Evolutionary conservation across 192 early-diverging fungal species (phyloP).

Genomic region (Chytriomyces confervae): DNA sequence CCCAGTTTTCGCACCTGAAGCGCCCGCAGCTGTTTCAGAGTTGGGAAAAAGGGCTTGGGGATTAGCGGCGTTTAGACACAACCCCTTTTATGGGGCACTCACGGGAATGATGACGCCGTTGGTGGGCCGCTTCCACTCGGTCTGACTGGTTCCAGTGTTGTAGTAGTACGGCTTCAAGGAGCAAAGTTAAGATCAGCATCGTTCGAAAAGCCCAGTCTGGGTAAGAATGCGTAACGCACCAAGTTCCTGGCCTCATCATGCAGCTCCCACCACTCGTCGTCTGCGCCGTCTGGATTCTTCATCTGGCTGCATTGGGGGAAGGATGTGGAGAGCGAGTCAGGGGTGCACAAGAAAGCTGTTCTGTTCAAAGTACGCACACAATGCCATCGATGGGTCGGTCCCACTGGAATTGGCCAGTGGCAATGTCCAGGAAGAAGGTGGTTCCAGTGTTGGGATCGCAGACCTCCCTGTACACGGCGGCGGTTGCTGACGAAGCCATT

Average conservation of each 20-base stretch:
- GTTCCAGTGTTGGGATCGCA: conserved; percentile 60
- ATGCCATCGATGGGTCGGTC: conserved; percentile 63
- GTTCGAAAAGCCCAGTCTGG: neutral
- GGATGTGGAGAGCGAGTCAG: neutral
- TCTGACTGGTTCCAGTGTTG: conserved; percentile 82
- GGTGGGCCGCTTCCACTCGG: conserved; percentile 86
- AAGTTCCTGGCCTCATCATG: conserved; percentile 82
- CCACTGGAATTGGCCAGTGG: conserved; percentile 82
- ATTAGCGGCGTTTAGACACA: too few relatives aligned
- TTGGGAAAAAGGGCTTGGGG: too few relatives aligned
- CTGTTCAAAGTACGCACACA: conserved; percentile 62
- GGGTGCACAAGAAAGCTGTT: neutral
- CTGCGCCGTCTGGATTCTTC: conserved; percentile 73
- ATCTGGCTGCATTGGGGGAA: conserved; percentile 1
- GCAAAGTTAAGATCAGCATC: neutral
- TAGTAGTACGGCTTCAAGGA: conserved; percentile 83
- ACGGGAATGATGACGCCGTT: conserved; percentile 77
- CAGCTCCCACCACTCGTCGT: conserved; percentile 98
- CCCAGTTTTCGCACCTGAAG: conserved; percentile 45
- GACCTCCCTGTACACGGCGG: conserved; percentile 30
- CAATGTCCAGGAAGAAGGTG: conserved; percentile 61
- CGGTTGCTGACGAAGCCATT: neutral
- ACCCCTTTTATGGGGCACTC: conserved; percentile 15
- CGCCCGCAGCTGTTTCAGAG: conserved; percentile 43
- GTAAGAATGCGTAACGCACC: conserved; percentile 31